Conservation (phyloP, 257 asterid genomes). For the Solanum pimpinellifolium region DNA sequence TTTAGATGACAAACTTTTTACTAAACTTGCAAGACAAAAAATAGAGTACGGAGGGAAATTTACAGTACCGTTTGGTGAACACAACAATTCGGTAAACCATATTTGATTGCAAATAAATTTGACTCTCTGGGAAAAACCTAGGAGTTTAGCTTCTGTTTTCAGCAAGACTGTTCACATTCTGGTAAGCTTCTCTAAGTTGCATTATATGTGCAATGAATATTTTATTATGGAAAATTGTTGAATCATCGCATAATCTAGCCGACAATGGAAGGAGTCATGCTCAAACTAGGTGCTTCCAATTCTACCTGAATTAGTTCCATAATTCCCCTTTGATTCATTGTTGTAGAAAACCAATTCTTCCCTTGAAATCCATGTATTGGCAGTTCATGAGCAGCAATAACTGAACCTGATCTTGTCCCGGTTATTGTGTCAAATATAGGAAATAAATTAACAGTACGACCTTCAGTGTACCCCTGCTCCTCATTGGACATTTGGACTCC, state of each 20-base stretch:
- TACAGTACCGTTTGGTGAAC: too few species aligned
- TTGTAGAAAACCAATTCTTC: constrained; percentile 21
- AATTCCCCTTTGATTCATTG: constrained; percentile 16
- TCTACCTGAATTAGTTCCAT: constrained; percentile 7
- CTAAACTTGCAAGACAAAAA: too few species aligned
- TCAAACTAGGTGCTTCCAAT: constrained; percentile 20
- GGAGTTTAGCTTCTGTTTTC: constrained; percentile 20
- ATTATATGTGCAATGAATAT: constrained; percentile 18
- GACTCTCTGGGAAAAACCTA: constrained; percentile 18
- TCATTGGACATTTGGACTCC: not conserved
- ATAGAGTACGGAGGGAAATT: too few species aligned
- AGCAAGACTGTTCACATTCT: constrained; percentile 13
- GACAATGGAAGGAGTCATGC: constrained; percentile 22
- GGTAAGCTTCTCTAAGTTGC: constrained; percentile 29
- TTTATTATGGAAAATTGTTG: constrained; percentile 13
- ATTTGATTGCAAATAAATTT: constrained; percentile 14
- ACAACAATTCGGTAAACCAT: constrained; percentile 17
- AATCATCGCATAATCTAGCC: constrained; percentile 9
- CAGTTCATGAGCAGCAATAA: constrained; percentile 15
- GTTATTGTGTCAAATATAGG: constrained; percentile 15
- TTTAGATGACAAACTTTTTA: too few species aligned
- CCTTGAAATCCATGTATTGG: constrained; percentile 7
- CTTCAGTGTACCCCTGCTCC: not conserved
- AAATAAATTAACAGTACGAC: constrained; percentile 8
- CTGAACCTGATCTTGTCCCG: constrained; percentile 13